These are phyloP conservation scores for Cladorrhinum sp. DNA, from an alignment of 2,329 filamentous ascomycete species.

Conservation along the genomic window DNA sequence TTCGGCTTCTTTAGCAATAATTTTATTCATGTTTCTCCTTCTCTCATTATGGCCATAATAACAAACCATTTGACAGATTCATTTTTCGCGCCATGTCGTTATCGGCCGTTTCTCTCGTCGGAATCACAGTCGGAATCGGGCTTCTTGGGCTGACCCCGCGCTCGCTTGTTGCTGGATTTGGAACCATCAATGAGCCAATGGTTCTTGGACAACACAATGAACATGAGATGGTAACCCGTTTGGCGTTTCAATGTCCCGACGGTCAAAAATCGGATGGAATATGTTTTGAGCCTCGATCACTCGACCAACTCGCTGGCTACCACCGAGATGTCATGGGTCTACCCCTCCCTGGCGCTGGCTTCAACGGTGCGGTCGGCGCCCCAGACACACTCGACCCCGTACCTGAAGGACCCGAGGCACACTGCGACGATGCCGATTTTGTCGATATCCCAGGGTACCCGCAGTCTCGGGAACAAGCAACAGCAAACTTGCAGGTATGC, in stretches of 20 bases:
- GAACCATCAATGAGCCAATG: constrained; percentile 25
- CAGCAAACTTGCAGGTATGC: constrained; percentile 21
- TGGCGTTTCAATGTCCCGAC: constrained; percentile 24
- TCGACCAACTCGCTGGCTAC: constrained; percentile 26
- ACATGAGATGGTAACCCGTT: constrained; percentile 28
- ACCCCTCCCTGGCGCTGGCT: constrained; percentile 21
- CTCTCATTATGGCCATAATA: background rate
- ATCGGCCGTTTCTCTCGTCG: background rate
- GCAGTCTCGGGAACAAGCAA: constrained; percentile 20
- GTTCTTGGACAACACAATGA: constrained; percentile 27
- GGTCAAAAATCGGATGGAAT: constrained; percentile 22
- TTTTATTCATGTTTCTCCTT: background rate
- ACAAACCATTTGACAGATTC: background rate
- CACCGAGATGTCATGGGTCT: constrained; percentile 22
- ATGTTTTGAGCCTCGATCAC: constrained; percentile 26
- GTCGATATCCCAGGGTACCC: constrained; percentile 25
- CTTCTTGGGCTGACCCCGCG: constrained; percentile 2
- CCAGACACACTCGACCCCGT: constrained; percentile 25
- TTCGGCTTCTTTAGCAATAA: too few relatives aligned
- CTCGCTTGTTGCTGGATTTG: constrained; percentile 17
- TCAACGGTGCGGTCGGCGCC: constrained; percentile 25
- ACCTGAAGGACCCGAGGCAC: constrained; percentile 25
- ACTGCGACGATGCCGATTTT: constrained; percentile 27
- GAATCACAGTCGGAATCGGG: background rate
- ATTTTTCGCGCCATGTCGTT: background rate